phyloP scores from a whole-genome alignment of 306 rosid genomes.

The Lathyrus sativus region DNA sequence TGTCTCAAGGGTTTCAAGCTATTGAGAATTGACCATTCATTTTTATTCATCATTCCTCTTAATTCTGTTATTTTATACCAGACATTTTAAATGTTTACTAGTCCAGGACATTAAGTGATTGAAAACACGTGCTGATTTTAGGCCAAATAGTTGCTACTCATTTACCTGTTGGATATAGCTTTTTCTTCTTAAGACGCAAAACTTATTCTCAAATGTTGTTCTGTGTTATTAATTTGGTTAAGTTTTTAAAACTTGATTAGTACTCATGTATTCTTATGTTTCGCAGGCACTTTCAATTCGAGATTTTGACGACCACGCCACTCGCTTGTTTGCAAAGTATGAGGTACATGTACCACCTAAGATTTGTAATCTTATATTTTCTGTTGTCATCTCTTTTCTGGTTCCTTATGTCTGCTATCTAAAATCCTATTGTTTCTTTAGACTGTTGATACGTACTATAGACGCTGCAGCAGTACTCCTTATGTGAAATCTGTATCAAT shows the following conservation, averaged over 20 bases:
- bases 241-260: conserved; percentile 7
- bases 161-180: conserved; percentile 16
- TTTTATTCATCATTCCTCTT: conserved; percentile 15
- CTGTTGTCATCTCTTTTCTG: conserved; percentile 9
- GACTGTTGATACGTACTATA: conserved; percentile 95
- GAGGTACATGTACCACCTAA: conserved; percentile 59
- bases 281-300: conserved; percentile 76
- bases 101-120: neutral
- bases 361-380: conserved; percentile 28
- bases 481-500: conserved; percentile 77
- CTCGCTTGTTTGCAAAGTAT: conserved; percentile 79
- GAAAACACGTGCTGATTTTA: conserved; percentile 2
- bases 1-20: neutral
- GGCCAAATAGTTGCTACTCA: conserved; percentile 14
- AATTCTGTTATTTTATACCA: conserved; percentile 3
- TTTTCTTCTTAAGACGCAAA: conserved; percentile 1
- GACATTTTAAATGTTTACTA: conserved; percentile 16
- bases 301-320: conserved; percentile 84
- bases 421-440: conserved; percentile 46
- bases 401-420: conserved; percentile 9
- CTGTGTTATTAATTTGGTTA: conserved; percentile 4
- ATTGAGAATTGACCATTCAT: conserved; percentile 6
- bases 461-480: conserved; percentile 75
- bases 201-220: conserved; percentile 17
- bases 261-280: conserved; percentile 38